Percentiles rank a stretch among this genome's conserved stretches.
Conservation (phyloP, 352 stramenopile genomes). For the Globisporangium iwayamae region DNA sequence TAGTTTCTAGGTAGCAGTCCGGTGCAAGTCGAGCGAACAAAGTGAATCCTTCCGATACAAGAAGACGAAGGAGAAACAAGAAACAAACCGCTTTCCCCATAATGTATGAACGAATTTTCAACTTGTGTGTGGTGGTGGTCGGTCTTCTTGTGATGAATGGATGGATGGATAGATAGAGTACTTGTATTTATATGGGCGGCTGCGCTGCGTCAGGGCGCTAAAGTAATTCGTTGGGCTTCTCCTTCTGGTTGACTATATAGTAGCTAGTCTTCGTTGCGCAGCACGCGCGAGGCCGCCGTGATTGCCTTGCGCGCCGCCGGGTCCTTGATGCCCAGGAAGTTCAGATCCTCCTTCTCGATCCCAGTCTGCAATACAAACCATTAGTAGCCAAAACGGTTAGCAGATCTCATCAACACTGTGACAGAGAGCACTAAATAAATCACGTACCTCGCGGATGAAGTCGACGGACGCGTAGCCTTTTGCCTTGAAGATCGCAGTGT, state of each 20-base stretch:
- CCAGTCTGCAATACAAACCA: constrained; percentile 47
- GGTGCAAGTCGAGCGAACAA: not conserved
- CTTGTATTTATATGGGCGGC: constrained; percentile 7
- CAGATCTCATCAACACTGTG: too few relatives aligned
- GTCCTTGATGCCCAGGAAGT: constrained; percentile 83
- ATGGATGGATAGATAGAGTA: constrained; percentile 9
- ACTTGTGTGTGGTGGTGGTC: not conserved
- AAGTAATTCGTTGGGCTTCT: not conserved
- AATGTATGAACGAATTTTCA: constrained; percentile 16
- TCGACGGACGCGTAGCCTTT: constrained; percentile 80
- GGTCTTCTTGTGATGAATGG: not conserved
- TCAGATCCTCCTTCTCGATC: constrained; percentile 82
- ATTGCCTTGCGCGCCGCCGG: constrained; percentile 52
- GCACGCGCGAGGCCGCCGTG: constrained; percentile 47
- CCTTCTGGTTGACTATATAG: not conserved
- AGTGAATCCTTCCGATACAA: not conserved
- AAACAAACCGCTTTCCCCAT: constrained; percentile 1
- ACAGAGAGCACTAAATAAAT: not conserved
- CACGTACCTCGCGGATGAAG: constrained; percentile 79
- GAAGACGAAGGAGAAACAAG: not conserved
- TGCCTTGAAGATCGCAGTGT: constrained; percentile 59
- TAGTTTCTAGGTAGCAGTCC: constrained; percentile 6
- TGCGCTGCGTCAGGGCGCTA: constrained; percentile 9
- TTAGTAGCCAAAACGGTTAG: not conserved
- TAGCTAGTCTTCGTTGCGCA: constrained; percentile 42